These are phyloP conservation scores for Neurospora sp. DNA, from an alignment of 495 filamentous ascomycete species.

Conservation along the genomic window DNA sequence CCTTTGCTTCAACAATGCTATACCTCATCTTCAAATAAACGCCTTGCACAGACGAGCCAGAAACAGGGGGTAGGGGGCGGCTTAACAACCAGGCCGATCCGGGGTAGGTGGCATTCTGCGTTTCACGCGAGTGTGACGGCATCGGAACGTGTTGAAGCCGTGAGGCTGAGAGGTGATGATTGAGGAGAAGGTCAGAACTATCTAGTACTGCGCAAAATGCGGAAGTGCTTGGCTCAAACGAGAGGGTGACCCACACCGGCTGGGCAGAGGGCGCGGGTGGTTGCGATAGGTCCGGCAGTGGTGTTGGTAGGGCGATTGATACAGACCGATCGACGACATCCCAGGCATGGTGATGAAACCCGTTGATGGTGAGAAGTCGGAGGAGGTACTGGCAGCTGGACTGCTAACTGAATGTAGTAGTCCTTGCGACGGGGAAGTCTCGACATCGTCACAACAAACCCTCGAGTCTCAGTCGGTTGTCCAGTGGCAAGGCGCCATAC, in stretches of 20 bases:
- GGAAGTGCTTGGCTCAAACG: not conserved
- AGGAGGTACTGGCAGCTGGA: not conserved
- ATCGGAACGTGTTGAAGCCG: not conserved
- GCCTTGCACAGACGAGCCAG: not conserved
- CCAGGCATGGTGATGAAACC: not conserved
- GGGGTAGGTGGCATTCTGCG: not conserved
- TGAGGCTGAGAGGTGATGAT: not conserved
- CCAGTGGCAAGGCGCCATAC: not conserved
- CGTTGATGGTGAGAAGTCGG: not conserved
- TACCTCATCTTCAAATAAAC: not conserved
- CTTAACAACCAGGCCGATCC: not conserved
- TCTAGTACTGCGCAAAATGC: not conserved
- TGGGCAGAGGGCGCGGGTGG: not conserved
- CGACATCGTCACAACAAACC: not conserved
- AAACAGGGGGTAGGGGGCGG: not conserved
- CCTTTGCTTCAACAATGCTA: not conserved
- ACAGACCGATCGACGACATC: not conserved
- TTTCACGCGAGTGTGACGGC: not conserved
- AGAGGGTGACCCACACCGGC: not conserved
- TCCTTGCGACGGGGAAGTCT: not conserved
- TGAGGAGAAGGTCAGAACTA: too few relatives aligned
- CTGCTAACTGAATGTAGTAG: not conserved
- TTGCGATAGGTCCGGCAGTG: not conserved
- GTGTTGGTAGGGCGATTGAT: not conserved
- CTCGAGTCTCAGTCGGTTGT: not conserved